phyloP scores from a whole-genome alignment of 2,329 filamentous ascomycete species.

The Setomelanomma holmii region DNA sequence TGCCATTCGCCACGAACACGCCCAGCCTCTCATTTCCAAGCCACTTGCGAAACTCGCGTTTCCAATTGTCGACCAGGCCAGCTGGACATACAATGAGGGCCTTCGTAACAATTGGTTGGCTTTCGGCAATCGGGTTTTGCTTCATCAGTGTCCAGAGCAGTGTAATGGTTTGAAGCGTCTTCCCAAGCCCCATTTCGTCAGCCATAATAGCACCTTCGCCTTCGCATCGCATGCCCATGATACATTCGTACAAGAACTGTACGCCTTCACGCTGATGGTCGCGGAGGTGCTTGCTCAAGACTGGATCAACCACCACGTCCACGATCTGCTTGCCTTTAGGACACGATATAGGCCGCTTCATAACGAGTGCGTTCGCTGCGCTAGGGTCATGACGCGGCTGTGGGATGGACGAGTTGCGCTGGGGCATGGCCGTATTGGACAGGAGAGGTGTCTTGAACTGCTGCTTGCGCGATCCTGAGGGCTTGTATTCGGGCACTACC shows the following conservation, averaged over 20 bases:
- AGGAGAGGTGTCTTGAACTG: slow-evolving; percentile 70
- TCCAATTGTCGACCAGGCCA: slow-evolving; percentile 75
- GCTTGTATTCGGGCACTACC: slow-evolving; percentile 48
- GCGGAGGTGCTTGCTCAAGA: slow-evolving; percentile 67
- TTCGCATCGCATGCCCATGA: slow-evolving; percentile 73
- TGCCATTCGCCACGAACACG: slow-evolving; percentile 67
- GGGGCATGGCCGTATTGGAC: slow-evolving; percentile 58
- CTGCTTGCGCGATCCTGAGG: slow-evolving; percentile 49
- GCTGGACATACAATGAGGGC: slow-evolving; percentile 77
- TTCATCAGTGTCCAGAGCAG: slow-evolving; percentile 75
- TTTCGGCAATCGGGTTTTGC: slow-evolving; percentile 70
- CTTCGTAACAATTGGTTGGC: slow-evolving; percentile 69
- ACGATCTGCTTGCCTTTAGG: slow-evolving; percentile 71
- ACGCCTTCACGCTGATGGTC: slow-evolving; percentile 75
- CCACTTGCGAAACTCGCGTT: slow-evolving; percentile 77
- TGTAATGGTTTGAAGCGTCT: slow-evolving; percentile 75
- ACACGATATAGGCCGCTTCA: slow-evolving; percentile 65
- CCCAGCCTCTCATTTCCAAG: slow-evolving; percentile 73
- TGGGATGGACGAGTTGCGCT: slow-evolving; percentile 56
- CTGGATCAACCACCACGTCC: slow-evolving; percentile 75
- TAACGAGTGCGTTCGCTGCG: slow-evolving; percentile 67
- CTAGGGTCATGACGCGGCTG: slow-evolving; percentile 71
- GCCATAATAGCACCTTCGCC: slow-evolving; percentile 75
- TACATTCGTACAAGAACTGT: slow-evolving; percentile 75
- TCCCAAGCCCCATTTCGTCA: slow-evolving; percentile 79